Percentiles rank a stretch among this genome's conserved stretches.
Evolutionary conservation across 108 stramenopile genomes (phyloP).

Genomic region (Heterococcus sp.): DNA sequence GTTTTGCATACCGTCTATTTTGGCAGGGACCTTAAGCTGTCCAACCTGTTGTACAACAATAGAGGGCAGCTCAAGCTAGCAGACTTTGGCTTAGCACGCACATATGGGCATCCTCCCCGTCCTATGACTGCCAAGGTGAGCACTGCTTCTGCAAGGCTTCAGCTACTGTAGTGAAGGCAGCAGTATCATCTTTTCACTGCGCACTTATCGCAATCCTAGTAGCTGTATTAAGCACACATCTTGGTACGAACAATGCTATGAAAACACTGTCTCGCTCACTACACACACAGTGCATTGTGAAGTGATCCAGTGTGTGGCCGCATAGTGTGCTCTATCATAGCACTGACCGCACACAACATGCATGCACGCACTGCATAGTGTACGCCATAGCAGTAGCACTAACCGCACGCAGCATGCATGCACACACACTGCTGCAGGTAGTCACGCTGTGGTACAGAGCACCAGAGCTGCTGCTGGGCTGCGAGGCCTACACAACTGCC

Average conservation of each 20-base stretch:
- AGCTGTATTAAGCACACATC: background rate
- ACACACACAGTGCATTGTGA: too few species aligned
- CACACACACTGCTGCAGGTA: too few species aligned
- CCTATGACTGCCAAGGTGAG: conserved; percentile 36
- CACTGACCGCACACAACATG: too few species aligned
- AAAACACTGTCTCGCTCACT: too few species aligned
- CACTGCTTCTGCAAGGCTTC: background rate
- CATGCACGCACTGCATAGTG: too few species aligned
- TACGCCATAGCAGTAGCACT: too few species aligned
- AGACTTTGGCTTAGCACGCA: conserved; percentile 91
- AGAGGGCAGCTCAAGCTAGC: conserved; percentile 79
- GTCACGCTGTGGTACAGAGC: conserved; percentile 70
- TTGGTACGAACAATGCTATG: too few species aligned
- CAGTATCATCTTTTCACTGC: background rate
- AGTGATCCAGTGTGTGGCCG: too few species aligned
- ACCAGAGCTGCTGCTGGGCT: conserved; percentile 89
- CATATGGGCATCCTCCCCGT: conserved; percentile 67
- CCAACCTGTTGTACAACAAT: conserved; percentile 56
- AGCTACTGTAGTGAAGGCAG: background rate
- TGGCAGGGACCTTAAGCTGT: conserved; percentile 52
- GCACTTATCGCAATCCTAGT: background rate
- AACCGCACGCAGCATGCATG: too few species aligned
- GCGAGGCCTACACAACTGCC: conserved; percentile 75
- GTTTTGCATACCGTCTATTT: conserved; percentile 9
- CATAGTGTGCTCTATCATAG: too few species aligned